phyloP scores from a whole-genome alignment of 1,284 basidiomycete species.

The Fomitiporia mediterranea region DNA sequence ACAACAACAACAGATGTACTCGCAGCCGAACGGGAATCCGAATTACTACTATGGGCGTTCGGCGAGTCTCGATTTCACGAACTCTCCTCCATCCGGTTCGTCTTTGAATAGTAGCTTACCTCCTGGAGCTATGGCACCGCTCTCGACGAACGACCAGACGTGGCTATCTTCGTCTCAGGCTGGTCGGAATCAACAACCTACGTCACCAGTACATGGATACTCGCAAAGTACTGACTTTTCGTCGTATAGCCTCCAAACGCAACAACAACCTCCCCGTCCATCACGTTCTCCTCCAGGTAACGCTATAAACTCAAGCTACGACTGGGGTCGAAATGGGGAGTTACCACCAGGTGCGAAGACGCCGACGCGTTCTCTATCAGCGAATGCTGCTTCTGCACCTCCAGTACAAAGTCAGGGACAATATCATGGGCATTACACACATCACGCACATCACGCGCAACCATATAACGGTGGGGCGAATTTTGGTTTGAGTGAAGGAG shows the following conservation, averaged over 20 bases:
- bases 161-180: slow-evolving; percentile 27
- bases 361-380: slow-evolving; percentile 61
- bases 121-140: slow-evolving; percentile 58
- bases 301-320: slow-evolving; percentile 33
- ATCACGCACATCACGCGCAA: slow-evolving; percentile 30
- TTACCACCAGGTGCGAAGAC: slow-evolving; percentile 33
- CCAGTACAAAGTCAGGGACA: slow-evolving; percentile 30
- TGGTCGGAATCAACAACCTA: slow-evolving; percentile 18
- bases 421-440: slow-evolving; percentile 21
- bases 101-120: slow-evolving; percentile 33
- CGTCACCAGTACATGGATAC: slow-evolving; percentile 32
- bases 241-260: too few species aligned
- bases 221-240: slow-evolving; percentile 25
- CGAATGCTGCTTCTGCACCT: slow-evolving; percentile 46
- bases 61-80: slow-evolving; percentile 13
- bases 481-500: too few species aligned
- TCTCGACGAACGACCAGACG: slow-evolving; percentile 30
- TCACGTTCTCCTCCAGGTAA: slow-evolving; percentile 37
- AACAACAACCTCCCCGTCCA: slow-evolving; percentile 25
- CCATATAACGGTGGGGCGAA: slow-evolving; percentile 40
- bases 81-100: background rate
- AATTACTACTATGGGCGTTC: slow-evolving; percentile 18
- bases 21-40: slow-evolving; percentile 14
- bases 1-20: slow-evolving; percentile 4
- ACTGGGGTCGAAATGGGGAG: slow-evolving; percentile 28